Conservation (phyloP, 2,329 filamentous ascomycete genomes). For the Akanthomyces muscarius region DNA sequence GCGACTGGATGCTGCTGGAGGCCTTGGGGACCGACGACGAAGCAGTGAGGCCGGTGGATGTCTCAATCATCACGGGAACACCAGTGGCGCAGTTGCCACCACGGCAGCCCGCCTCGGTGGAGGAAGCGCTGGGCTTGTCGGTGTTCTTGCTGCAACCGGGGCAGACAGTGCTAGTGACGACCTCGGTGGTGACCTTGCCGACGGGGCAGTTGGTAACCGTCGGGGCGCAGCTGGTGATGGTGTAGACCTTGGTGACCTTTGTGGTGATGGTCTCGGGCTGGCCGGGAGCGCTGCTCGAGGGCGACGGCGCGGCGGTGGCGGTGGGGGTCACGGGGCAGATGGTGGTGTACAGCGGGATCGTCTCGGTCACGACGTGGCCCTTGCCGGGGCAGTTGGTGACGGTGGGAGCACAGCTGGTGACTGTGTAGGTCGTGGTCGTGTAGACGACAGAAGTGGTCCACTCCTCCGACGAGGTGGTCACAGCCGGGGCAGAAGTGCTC, state of each 20-base stretch:
- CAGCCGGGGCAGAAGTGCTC: not conserved
- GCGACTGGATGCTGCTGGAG: not conserved
- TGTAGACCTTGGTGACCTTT: slow-evolving; percentile 23
- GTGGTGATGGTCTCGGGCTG: slow-evolving; percentile 21
- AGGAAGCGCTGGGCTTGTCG: not conserved
- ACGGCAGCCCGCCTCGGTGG: not conserved
- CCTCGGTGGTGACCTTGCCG: slow-evolving; percentile 28
- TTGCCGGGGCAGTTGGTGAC: slow-evolving; percentile 28
- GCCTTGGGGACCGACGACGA: not conserved
- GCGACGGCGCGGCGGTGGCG: not conserved
- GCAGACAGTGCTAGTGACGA: slow-evolving; percentile 7
- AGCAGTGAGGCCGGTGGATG: not conserved
- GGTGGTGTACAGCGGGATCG: slow-evolving; percentile 12
- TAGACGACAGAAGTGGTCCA: slow-evolving; percentile 29
- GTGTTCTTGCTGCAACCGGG: not conserved
- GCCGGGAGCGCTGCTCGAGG: not conserved
- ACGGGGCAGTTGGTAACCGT: slow-evolving; percentile 30
- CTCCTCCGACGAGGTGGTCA: not conserved
- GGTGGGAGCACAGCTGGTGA: slow-evolving; percentile 30
- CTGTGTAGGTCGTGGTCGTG: slow-evolving; percentile 28
- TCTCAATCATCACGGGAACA: not conserved
- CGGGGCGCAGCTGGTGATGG: slow-evolving; percentile 31
- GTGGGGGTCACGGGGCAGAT: slow-evolving; percentile 1
- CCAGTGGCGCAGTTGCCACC: not conserved
- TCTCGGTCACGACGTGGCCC: slow-evolving; percentile 13